Percentiles rank a stretch among this genome's conserved stretches.
Evolutionary conservation across 2,329 filamentous ascomycete species (phyloP).

Genomic region (Hymenoscyphus scutula): DNA sequence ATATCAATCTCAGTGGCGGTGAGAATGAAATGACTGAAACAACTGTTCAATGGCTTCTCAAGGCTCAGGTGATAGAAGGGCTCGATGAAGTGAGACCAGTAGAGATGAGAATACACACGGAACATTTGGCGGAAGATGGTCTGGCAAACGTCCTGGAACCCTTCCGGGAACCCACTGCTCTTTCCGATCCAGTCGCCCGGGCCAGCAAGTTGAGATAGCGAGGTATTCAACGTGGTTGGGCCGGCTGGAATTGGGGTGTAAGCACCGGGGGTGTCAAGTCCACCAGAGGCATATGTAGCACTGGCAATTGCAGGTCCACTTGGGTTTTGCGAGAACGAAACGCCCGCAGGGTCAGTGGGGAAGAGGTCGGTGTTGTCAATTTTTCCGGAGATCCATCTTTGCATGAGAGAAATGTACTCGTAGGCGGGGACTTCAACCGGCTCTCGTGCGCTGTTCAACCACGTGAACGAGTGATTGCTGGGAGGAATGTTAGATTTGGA

Average conservation of each 20-base stretch:
- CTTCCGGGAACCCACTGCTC: slow-evolving; percentile 85
- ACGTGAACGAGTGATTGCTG: slow-evolving; percentile 92
- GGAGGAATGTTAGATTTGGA: slow-evolving; percentile 4
- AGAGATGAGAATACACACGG: slow-evolving; percentile 94
- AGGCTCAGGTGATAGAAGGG: slow-evolving; percentile 81
- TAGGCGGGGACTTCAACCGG: slow-evolving; percentile 89
- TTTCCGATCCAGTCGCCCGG: slow-evolving; percentile 81
- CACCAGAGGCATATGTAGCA: slow-evolving; percentile 53
- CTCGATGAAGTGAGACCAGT: slow-evolving; percentile 90
- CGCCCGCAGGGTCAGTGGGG: slow-evolving; percentile 75
- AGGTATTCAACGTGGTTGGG: slow-evolving; percentile 45
- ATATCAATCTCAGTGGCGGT: slow-evolving; percentile 79
- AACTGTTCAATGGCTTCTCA: slow-evolving; percentile 80
- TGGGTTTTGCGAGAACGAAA: slow-evolving; percentile 64
- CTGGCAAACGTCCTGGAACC: slow-evolving; percentile 87
- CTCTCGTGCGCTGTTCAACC: slow-evolving; percentile 83
- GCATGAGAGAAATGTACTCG: slow-evolving; percentile 93
- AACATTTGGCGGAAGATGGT: slow-evolving; percentile 98
- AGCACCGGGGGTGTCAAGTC: slow-evolving; percentile 44
- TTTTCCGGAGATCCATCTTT: slow-evolving; percentile 96
- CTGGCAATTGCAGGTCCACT: slow-evolving; percentile 57
- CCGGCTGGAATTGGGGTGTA: slow-evolving; percentile 38
- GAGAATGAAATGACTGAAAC: slow-evolving; percentile 81
- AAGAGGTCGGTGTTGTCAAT: slow-evolving; percentile 88
- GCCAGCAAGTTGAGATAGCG: slow-evolving; percentile 61